Conservation (phyloP, 495 filamentous ascomycete genomes). For the Hypoxylon intermedium region DNA sequence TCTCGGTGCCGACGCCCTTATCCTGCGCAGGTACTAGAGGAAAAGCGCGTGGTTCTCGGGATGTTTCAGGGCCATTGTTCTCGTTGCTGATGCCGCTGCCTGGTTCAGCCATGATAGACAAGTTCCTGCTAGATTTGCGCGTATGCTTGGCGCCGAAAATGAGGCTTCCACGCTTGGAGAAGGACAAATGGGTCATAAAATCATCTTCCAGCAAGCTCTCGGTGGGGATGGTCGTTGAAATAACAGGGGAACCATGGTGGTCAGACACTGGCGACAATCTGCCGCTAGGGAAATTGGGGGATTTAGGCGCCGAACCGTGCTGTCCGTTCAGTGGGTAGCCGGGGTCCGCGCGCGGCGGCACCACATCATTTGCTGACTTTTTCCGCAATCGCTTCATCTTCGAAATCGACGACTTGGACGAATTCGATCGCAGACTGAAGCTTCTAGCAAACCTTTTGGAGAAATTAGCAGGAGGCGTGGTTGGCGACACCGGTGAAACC, state of each 20-base stretch:
- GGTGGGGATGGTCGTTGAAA: conserved; percentile 59
- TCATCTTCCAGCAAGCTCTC: conserved; percentile 60
- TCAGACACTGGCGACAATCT: conserved; percentile 31
- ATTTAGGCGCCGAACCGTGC: conserved; percentile 34
- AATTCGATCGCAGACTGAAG: conserved; percentile 48
- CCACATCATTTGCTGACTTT: conserved; percentile 36
- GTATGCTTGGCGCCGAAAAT: conserved; percentile 63
- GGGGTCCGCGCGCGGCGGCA: conserved; percentile 26
- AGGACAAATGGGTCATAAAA: conserved; percentile 56
- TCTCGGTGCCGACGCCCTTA: conserved; percentile 21
- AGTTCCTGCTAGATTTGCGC: conserved; percentile 34
- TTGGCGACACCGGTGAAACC: conserved; percentile 42
- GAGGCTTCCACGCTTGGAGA: conserved; percentile 70
- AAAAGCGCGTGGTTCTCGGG: conserved; percentile 35
- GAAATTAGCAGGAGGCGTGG: conserved; percentile 43
- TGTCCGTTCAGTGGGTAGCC: conserved; percentile 39
- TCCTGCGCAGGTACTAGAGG: conserved; percentile 34
- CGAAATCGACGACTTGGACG: conserved; percentile 31
- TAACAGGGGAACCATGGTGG: conserved; percentile 50
- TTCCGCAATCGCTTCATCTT: conserved; percentile 46
- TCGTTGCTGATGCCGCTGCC: conserved; percentile 15
- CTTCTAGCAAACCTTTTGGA: conserved; percentile 47
- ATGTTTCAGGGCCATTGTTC: neutral
- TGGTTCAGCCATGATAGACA: conserved; percentile 30
- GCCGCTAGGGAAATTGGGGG: conserved; percentile 21